phyloP scores from a whole-genome alignment of 163 green algal species.

The Scenedesmus sp. region DNA sequence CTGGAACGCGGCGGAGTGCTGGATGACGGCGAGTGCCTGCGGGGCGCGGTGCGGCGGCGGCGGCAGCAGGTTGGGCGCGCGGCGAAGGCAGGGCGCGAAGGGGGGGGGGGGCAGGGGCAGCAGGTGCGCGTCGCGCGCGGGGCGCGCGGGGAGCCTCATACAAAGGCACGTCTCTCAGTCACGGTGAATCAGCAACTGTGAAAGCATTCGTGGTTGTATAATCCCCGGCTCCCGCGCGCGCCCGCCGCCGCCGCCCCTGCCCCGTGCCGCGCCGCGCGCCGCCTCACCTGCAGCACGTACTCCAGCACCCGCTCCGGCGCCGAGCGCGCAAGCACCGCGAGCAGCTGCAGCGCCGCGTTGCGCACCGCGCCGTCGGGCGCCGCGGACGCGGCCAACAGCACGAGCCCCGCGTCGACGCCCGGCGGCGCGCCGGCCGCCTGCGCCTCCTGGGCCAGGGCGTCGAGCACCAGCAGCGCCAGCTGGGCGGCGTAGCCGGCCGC shows the following conservation, averaged over 20 bases:
- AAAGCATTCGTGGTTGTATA: conserved; percentile 10
- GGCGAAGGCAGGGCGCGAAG: neutral
- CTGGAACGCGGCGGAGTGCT: conserved; percentile 52
- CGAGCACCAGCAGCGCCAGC: conserved; percentile 63
- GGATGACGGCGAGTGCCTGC: conserved; percentile 68
- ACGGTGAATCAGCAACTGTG: conserved; percentile 19
- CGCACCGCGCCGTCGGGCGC: conserved; percentile 66
- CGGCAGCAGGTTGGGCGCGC: neutral
- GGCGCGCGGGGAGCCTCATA: neutral
- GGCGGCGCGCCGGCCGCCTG: neutral
- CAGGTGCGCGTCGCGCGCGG: neutral
- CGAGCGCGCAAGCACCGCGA: conserved; percentile 58
- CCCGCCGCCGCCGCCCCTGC: conserved; percentile 3
- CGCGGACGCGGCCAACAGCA: conserved; percentile 58
- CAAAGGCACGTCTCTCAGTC: neutral
- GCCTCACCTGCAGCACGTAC: conserved; percentile 71
- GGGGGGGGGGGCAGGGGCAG: neutral
- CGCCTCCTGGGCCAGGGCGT: conserved; percentile 34
- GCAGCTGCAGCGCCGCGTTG: conserved; percentile 71
- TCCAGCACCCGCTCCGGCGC: conserved; percentile 57
- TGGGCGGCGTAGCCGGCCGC: conserved; percentile 63
- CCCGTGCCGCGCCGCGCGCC: too few species aligned
- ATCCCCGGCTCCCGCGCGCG: neutral
- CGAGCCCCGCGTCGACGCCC: conserved; percentile 57
- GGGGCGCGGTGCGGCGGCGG: neutral